Percentiles rank a stretch among this genome's conserved stretches.
phyloP scores from a whole-genome alignment of 2,329 filamentous ascomycete genomes.

The Diaporthe australafricana region DNA sequence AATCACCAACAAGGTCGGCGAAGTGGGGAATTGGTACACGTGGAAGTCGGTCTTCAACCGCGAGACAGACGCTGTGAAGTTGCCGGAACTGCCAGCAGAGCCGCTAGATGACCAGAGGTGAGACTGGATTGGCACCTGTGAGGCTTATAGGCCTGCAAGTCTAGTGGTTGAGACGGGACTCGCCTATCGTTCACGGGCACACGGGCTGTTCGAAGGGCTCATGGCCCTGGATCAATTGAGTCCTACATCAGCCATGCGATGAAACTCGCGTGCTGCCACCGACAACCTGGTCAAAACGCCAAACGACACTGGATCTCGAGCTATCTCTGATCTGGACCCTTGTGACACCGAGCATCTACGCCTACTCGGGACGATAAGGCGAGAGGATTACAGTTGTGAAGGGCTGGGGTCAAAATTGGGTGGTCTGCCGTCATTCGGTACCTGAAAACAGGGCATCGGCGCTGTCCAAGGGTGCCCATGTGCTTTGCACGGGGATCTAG shows the following conservation, averaged over 20 bases:
- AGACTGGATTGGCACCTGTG: not conserved
- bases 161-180: not conserved
- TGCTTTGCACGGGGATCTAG: not conserved
- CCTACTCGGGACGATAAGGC: not conserved
- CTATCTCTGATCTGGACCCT: slow-evolving; percentile 21
- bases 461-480: not conserved
- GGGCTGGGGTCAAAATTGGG: not conserved
- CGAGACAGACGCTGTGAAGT: slow-evolving; percentile 2
- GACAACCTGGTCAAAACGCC: not conserved
- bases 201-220: not conserved
- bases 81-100: not conserved
- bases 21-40: not conserved
- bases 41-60: not conserved
- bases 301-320: not conserved
- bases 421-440: slow-evolving; percentile 27
- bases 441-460: slow-evolving; percentile 31
- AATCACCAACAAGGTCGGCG: not conserved
- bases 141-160: not conserved
- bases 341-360: not conserved
- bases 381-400: not conserved
- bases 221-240: not conserved
- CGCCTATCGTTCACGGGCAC: not conserved
- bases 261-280: not conserved
- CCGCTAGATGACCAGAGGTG: not conserved
- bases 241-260: not conserved